Percentiles rank a stretch among this genome's conserved stretches.
phyloP scores from a whole-genome alignment of 192 early-diverging fungal genomes.

The Coemansia sp. region DNA sequence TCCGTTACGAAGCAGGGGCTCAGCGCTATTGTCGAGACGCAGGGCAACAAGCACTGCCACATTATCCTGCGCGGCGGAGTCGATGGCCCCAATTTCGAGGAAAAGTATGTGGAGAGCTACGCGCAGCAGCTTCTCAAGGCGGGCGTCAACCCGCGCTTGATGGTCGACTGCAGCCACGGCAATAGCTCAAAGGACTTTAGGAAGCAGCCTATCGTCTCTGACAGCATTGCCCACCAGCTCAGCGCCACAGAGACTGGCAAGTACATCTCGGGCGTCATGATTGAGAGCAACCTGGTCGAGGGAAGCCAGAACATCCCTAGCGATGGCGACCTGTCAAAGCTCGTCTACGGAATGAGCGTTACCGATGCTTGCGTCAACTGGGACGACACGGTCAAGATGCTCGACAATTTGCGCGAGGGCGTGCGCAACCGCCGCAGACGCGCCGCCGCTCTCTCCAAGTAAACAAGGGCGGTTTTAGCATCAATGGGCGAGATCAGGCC shows the following conservation, averaged over 20 bases:
- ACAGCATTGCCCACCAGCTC: constrained; percentile 66
- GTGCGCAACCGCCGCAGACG: constrained; percentile 68
- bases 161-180: constrained; percentile 98
- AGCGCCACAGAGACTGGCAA: constrained; percentile 67
- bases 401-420: constrained; percentile 74
- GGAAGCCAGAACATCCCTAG: constrained; percentile 80
- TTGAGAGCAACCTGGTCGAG: constrained; percentile 91
- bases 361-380: constrained; percentile 95
- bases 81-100: constrained; percentile 90
- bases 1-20: constrained; percentile 87
- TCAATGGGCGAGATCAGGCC: neutral
- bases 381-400: constrained; percentile 82
- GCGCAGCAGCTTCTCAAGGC: constrained; percentile 64
- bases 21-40: constrained; percentile 79
- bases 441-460: constrained; percentile 18
- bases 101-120: constrained; percentile 64
- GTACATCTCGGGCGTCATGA: constrained; percentile 93
- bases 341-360: constrained; percentile 86
- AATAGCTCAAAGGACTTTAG: constrained; percentile 89
- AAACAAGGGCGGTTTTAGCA: neutral
- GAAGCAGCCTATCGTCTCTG: constrained; percentile 82
- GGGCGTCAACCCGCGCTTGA: constrained; percentile 64
- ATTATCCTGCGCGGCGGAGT: constrained; percentile 91
- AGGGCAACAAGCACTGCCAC: constrained; percentile 92
- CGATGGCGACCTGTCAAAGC: constrained; percentile 67